Evolutionary conservation across 805 yeast species (phyloP), one percentile per base, ranked within the genome.

Genomic region (Myxozyma neglecta): DNA sequence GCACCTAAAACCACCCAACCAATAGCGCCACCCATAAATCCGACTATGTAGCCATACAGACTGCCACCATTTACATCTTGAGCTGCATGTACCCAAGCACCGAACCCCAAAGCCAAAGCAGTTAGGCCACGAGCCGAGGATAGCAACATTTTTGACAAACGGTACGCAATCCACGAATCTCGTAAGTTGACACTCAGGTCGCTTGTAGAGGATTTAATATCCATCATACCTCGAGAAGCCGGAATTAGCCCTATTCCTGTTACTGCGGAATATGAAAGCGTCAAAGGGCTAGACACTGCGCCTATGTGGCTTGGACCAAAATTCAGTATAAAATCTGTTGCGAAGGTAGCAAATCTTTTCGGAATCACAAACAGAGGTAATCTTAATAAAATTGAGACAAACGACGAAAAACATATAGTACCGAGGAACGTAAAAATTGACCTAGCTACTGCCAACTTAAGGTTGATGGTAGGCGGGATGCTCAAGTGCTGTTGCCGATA

Each of bases 1-100:
- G 79, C 75, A 5, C 80, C 81, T 24, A 77, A 71, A 6, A 77
- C 73, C 16, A 76, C 74, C 79, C 79, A 77, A 13, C 79, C 80
- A 11, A 76, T 71, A 51, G 74, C 71, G 29, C 74, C 75, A 3
- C 77, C 77, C 9, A 77, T 63, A 9, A 78, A 61, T 1, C 78
- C 81, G 11, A 77, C 74, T 2, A 75, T 64, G 56, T 76, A 77
- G 5, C 78, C 79, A 56, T 76, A 77, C 6, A 73, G 69, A 49
- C 76, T 70, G 34, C 77, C 75, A 10, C 69, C 70, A 29, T 71
- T 70, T 39, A 69, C 70, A 18, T 69, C 64, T 42, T 70, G 68
- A 37, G 77, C 78, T 1, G 77, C 78, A 37, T 75, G 77, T 6
- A 72, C 71, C 81, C 81, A 77, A 20, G 76, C 77, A 6, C 71